phyloP scores from a whole-genome alignment of 1,284 basidiomycete genomes.

The Cystobasidiaceae sp. region DNA sequence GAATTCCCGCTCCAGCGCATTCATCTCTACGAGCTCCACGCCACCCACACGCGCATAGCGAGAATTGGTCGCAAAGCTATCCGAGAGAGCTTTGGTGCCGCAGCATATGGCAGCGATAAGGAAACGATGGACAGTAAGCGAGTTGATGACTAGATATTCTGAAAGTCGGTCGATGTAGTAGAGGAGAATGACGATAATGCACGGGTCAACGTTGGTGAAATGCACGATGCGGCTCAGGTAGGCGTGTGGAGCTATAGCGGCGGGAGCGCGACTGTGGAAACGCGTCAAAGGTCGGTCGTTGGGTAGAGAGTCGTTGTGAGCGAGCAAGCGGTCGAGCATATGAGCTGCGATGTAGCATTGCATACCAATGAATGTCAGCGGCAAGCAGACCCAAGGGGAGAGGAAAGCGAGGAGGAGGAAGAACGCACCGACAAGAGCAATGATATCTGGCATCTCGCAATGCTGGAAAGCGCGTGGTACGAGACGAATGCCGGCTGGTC shows the following conservation, averaged over 20 bases:
- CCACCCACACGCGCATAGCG: slow-evolving; percentile 92
- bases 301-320: slow-evolving; percentile 88
- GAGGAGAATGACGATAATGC: slow-evolving; percentile 78
- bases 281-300: slow-evolving; percentile 77
- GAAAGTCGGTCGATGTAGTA: slow-evolving; percentile 87
- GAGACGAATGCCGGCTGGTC: slow-evolving; percentile 31
- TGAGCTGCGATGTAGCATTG: slow-evolving; percentile 57
- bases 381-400: slow-evolving; percentile 6
- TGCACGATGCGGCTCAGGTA: slow-evolving; percentile 85
- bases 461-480: slow-evolving; percentile 39
- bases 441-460: slow-evolving; percentile 66
- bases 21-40: slow-evolving; percentile 79
- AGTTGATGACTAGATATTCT: slow-evolving; percentile 66
- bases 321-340: slow-evolving; percentile 85
- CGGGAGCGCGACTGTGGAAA: slow-evolving; percentile 85
- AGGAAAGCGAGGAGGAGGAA: slow-evolving; percentile 12
- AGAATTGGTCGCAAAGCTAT: slow-evolving; percentile 85
- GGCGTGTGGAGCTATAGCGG: slow-evolving; percentile 75
- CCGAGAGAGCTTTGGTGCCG: slow-evolving; percentile 83
- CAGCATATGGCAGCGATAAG: slow-evolving; percentile 82
- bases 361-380: slow-evolving; percentile 26
- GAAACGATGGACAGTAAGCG: slow-evolving; percentile 91
- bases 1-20: slow-evolving; percentile 86
- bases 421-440: slow-evolving; percentile 69
- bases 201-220: slow-evolving; percentile 90